Percentiles rank a stretch among this genome's conserved stretches.
Evolutionary conservation across 352 stramenopile genomes (phyloP).

Genomic region (Pythium rishiriense): DNA sequence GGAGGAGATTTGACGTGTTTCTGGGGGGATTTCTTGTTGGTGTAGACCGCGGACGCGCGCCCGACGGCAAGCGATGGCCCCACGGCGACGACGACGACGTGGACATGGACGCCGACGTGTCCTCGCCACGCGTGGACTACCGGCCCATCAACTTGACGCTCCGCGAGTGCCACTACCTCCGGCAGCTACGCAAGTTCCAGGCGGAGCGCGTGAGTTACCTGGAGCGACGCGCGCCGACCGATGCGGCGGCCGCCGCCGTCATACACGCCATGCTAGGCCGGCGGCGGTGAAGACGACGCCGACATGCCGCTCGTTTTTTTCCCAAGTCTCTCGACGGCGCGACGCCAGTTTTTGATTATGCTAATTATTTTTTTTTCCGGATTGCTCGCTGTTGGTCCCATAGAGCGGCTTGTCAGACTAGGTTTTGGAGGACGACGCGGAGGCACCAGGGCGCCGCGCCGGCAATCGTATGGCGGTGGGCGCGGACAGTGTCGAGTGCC

Average conservation of each 20-base stretch:
- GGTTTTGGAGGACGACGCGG: conserved; percentile 19
- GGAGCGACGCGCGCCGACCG: conserved; percentile 33
- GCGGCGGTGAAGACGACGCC: conserved; percentile 31
- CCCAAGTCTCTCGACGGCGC: neutral
- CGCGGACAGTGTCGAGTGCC: neutral
- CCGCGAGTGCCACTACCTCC: conserved; percentile 72
- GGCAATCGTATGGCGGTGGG: neutral
- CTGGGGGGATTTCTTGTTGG: neutral
- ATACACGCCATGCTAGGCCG: conserved; percentile 33
- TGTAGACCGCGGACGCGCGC: neutral
- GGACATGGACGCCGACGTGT: conserved; percentile 17
- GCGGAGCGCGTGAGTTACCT: conserved; percentile 56
- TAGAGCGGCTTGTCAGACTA: no score
- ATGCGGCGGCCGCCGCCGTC: conserved; percentile 14
- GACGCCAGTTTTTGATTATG: neutral
- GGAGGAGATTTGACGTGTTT: neutral
- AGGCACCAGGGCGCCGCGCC: conserved; percentile 15
- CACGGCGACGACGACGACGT: conserved; percentile 7
- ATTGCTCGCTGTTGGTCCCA: no score
- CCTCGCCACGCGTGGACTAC: conserved; percentile 35
- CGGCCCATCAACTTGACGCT: conserved; percentile 58
- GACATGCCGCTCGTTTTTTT: no score
- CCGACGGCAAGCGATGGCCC: neutral
- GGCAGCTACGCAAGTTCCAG: conserved; percentile 75
- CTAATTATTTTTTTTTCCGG: conserved; percentile 3